Conservation (phyloP, 73 alveolate species). For the Durusdinium trenchii region DNA sequence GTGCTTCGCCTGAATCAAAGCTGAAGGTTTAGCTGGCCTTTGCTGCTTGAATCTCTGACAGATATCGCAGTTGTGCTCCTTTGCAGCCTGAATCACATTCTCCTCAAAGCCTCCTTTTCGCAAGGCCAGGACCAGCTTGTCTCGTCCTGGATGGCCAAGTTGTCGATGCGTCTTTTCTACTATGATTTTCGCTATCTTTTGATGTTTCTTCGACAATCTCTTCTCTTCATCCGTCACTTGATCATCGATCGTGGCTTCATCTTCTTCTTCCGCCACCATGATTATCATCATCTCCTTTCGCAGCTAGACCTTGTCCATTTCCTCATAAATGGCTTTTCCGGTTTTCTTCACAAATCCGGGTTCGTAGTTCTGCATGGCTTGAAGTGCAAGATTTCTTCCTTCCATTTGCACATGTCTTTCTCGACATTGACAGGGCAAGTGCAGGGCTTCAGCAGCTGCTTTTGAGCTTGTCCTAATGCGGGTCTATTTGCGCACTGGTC, state of each 20-base stretch:
- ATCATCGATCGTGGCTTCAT: background rate
- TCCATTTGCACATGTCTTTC: background rate
- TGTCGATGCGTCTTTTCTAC: constrained; percentile 28
- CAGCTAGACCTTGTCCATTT: background rate
- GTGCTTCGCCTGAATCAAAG: background rate
- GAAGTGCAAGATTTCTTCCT: background rate
- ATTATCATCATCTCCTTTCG: background rate
- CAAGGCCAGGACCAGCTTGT: background rate
- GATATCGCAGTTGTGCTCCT: background rate
- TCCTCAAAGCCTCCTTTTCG: background rate
- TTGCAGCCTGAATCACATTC: background rate
- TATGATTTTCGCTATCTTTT: too few relatives aligned
- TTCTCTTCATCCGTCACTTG: background rate
- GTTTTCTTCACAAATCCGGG: background rate
- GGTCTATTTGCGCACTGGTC: background rate
- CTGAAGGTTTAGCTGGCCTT: background rate
- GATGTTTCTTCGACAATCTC: too few relatives aligned
- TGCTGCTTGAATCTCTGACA: background rate
- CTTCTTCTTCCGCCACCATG: background rate
- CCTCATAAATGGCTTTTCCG: background rate
- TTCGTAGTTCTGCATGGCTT: constrained; percentile 48
- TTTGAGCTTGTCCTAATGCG: background rate
- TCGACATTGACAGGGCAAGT: background rate
- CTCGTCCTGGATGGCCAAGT: background rate
- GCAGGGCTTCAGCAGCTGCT: background rate